Evolutionary conservation across 2,329 filamentous ascomycete genomes (phyloP).

Genomic region (Laburnicola sp.): DNA sequence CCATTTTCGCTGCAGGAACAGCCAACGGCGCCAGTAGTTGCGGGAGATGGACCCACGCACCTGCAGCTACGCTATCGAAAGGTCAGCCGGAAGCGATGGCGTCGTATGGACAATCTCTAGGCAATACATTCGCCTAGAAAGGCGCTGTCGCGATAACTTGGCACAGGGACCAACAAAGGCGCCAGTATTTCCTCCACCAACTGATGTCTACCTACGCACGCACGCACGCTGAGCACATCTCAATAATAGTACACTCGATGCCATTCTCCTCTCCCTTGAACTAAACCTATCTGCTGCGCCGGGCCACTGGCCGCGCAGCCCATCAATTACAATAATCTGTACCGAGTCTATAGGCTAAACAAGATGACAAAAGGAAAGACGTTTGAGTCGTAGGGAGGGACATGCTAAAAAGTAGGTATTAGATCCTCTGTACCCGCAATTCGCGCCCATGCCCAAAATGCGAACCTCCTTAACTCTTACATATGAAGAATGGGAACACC

Average conservation of each 20-base stretch:
- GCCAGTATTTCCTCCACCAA: no score
- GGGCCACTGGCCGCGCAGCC: constrained; percentile 17
- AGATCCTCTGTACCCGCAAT: constrained; percentile 3
- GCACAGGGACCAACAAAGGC: no score
- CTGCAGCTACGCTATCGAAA: not conserved
- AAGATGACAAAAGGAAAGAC: constrained; percentile 16
- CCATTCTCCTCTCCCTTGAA: constrained; percentile 12
- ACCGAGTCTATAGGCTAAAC: constrained; percentile 14
- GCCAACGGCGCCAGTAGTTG: not conserved
- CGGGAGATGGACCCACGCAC: not conserved
- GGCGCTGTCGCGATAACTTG: no score
- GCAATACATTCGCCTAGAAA: not conserved
- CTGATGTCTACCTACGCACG: no score
- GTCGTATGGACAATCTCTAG: not conserved
- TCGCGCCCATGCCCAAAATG: constrained; percentile 4
- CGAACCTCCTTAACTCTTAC: not conserved
- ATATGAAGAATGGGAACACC: not conserved
- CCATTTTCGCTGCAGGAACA: not conserved
- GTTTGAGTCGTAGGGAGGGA: constrained; percentile 17
- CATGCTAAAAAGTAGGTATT: constrained; percentile 6
- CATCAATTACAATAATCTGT: constrained; percentile 23
- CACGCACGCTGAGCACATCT: no score
- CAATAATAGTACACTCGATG: constrained; percentile 5
- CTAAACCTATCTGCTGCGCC: constrained; percentile 17
- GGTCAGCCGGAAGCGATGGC: not conserved